Evolutionary conservation across 2,329 filamentous ascomycete genomes (phyloP).

Genomic region (Fusarium udum): DNA sequence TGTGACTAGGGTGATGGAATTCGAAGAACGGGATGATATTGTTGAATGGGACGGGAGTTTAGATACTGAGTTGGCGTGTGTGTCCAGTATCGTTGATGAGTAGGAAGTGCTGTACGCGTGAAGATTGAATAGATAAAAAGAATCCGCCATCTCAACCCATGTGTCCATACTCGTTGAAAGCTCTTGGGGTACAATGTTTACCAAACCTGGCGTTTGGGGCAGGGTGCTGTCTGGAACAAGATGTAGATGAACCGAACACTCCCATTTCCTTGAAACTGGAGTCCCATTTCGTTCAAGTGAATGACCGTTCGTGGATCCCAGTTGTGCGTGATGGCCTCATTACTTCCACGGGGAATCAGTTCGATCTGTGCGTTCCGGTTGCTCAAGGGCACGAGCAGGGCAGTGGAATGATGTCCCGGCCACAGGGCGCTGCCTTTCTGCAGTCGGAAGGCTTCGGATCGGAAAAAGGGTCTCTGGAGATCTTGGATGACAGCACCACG

Average conservation of each 20-base stretch:
- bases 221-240: constrained; percentile 17
- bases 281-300: constrained; percentile 32
- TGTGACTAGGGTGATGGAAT: constrained; percentile 18
- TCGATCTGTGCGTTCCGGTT: constrained; percentile 9
- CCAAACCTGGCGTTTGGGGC: background rate
- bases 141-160: background rate
- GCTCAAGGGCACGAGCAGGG: constrained; percentile 27
- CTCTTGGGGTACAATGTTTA: background rate
- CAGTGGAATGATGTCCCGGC: constrained; percentile 13
- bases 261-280: constrained; percentile 22
- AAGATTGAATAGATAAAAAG: background rate
- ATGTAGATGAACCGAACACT: constrained; percentile 36
- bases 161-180: background rate
- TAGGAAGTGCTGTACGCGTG: background rate
- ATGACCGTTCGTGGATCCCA: constrained; percentile 31
- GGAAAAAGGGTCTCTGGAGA: constrained; percentile 13
- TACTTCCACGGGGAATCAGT: constrained; percentile 22
- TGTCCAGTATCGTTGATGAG: background rate
- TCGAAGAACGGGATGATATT: constrained; percentile 12
- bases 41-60: background rate
- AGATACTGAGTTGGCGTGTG: background rate
- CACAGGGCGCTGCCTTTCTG: constrained; percentile 23
- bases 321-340: background rate
- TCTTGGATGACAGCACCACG: constrained; percentile 19
- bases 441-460: constrained; percentile 34